These are phyloP conservation scores for Cylindrotheca closterium DNA, from an alignment of 108 stramenopile genomes.

Conservation along the genomic window DNA sequence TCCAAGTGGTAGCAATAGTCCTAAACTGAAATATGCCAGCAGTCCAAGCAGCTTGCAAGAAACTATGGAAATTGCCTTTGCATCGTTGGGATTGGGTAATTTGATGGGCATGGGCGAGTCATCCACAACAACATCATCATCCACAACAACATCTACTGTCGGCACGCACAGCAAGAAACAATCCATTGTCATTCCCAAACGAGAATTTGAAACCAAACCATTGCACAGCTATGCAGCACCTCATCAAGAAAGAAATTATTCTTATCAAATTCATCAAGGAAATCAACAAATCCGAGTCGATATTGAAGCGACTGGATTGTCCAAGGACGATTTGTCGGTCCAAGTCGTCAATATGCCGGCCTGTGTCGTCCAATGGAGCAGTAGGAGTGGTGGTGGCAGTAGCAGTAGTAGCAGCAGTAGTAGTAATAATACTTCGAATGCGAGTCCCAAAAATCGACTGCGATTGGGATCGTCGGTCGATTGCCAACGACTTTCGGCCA, in stretches of 20 bases:
- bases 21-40: too few species aligned
- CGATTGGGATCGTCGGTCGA: conserved; percentile 19
- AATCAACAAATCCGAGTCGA: conserved; percentile 15
- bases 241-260: background rate
- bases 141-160: too few species aligned
- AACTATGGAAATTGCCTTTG: too few species aligned
- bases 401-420: background rate
- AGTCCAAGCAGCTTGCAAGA: too few species aligned
- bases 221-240: background rate
- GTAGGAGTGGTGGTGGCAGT: background rate
- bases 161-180: too few species aligned
- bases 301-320: conserved; percentile 14
- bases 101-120: too few species aligned
- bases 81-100: too few species aligned
- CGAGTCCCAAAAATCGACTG: conserved; percentile 5
- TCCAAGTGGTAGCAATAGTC: too few species aligned
- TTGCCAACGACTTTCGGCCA: conserved; percentile 15
- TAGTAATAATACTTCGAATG: background rate
- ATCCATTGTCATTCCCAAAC: background rate
- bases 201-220: background rate
- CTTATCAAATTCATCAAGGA: conserved; percentile 10
- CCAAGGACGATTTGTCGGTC: conserved; percentile 8
- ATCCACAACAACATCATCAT: too few species aligned
- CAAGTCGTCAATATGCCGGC: conserved; percentile 5
- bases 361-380: conserved; percentile 26